Conservation (phyloP, 2,329 filamentous ascomycete genomes). For the Cladophialophora exuberans region DNA sequence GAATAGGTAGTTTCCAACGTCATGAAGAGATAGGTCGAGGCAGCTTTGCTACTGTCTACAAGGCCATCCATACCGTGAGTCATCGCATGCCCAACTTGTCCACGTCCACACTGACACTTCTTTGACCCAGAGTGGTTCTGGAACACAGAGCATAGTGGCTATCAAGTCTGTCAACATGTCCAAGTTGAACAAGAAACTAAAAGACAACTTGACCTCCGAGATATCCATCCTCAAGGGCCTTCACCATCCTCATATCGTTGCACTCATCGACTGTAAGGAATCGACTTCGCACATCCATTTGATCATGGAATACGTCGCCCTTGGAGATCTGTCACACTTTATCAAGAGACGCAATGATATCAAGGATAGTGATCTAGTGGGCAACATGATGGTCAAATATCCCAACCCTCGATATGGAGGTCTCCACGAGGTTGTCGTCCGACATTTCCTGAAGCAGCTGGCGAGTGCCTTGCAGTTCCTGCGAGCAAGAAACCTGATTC, state of each 20-base stretch:
- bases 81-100: slow-evolving; percentile 2
- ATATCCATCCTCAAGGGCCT: slow-evolving; percentile 93
- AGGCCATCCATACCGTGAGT: slow-evolving; percentile 80
- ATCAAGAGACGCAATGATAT: slow-evolving; percentile 92
- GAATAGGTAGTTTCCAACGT: slow-evolving; percentile 67
- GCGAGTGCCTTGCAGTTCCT: slow-evolving; percentile 89
- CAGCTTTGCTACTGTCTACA: slow-evolving; percentile 95
- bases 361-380: slow-evolving; percentile 75
- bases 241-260: slow-evolving; percentile 94
- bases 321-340: slow-evolving; percentile 91
- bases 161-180: slow-evolving; percentile 94
- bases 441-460: slow-evolving; percentile 95
- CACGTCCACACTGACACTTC: slow-evolving; percentile 23
- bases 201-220: slow-evolving; percentile 92
- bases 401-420: slow-evolving; percentile 80
- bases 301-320: slow-evolving; percentile 97
- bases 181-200: slow-evolving; percentile 92
- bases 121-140: slow-evolving; percentile 25
- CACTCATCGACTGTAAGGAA: slow-evolving; percentile 92
- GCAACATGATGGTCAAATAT: slow-evolving; percentile 91
- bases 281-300: slow-evolving; percentile 87
- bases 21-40: slow-evolving; percentile 93
- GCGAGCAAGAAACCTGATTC: slow-evolving; percentile 81
- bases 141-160: slow-evolving; percentile 69
- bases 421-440: slow-evolving; percentile 93